Evolutionary conservation across 306 rosid species (phyloP).

Genomic region (Crotalaria pallida): DNA sequence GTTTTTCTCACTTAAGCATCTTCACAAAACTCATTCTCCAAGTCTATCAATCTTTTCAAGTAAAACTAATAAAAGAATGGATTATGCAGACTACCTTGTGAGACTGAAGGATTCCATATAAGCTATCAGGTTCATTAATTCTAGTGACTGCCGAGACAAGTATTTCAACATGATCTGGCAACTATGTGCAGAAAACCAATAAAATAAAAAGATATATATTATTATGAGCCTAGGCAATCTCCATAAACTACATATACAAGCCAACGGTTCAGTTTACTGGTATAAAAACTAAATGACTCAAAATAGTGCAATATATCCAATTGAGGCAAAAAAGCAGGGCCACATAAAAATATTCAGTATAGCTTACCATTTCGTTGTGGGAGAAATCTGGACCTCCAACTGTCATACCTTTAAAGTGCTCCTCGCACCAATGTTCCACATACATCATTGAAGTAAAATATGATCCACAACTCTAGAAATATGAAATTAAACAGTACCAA

Average conservation of each 20-base stretch:
- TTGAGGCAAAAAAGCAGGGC: background rate
- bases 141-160: constrained; percentile 76
- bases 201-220: background rate
- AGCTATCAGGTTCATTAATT: constrained; percentile 93
- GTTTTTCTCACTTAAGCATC: background rate
- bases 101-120: constrained; percentile 88
- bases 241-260: background rate
- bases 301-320: constrained; percentile 7
- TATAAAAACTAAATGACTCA: background rate
- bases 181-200: constrained; percentile 34
- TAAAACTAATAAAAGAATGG: constrained; percentile 3
- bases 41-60: background rate
- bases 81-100: constrained; percentile 61
- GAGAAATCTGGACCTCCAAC: constrained; percentile 88
- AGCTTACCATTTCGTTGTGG: constrained; percentile 58
- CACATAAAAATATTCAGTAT: background rate
- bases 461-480: constrained; percentile 63
- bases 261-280: background rate
- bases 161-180: constrained; percentile 80
- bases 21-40: background rate
- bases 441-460: constrained; percentile 82
- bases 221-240: background rate
- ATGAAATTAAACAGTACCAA: constrained; percentile 16
- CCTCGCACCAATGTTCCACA: constrained; percentile 96
- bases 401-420: constrained; percentile 61